Evolutionary conservation across 176 grass and related monocot genomes (phyloP).

Genomic region (Lolium rigidum): DNA sequence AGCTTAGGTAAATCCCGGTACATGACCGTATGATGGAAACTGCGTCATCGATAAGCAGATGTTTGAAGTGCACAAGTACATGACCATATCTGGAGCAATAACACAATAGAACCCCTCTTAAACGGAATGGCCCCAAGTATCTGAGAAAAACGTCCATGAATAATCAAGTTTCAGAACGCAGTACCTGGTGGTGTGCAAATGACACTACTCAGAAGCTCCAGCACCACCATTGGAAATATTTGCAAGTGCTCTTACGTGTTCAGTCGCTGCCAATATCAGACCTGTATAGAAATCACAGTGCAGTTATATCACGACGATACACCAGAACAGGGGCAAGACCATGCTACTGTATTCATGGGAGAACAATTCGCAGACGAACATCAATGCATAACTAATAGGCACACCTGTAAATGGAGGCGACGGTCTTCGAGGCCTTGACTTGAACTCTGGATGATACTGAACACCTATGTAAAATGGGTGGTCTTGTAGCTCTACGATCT

Average conservation of each 20-base stretch:
- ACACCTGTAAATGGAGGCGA: conserved; percentile 89
- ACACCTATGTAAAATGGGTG: conserved; percentile 91
- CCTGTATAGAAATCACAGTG: conserved; percentile 43
- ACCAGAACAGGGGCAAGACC: neutral
- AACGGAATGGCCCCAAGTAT: too few species aligned
- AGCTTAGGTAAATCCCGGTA: neutral
- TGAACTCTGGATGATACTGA: conserved; percentile 98
- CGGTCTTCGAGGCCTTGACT: conserved; percentile 84
- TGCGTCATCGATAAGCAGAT: too few species aligned
- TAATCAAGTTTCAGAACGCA: neutral
- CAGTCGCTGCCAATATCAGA: conserved; percentile 87
- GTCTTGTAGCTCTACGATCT: conserved; percentile 83
- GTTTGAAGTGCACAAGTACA: too few species aligned
- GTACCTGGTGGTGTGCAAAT: neutral
- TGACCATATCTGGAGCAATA: too few species aligned
- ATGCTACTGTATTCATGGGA: neutral
- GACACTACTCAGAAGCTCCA: conserved; percentile 41
- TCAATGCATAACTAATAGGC: neutral
- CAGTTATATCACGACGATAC: neutral
- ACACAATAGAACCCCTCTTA: too few species aligned
- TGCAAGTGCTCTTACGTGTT: conserved; percentile 50
- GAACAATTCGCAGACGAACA: neutral
- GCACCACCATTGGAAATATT: conserved; percentile 48
- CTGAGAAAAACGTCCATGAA: too few species aligned
- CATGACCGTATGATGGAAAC: conserved; percentile 15